Evolutionary conservation across 148 eudicot genomes (phyloP).

Genomic region (Cornus suecica): DNA sequence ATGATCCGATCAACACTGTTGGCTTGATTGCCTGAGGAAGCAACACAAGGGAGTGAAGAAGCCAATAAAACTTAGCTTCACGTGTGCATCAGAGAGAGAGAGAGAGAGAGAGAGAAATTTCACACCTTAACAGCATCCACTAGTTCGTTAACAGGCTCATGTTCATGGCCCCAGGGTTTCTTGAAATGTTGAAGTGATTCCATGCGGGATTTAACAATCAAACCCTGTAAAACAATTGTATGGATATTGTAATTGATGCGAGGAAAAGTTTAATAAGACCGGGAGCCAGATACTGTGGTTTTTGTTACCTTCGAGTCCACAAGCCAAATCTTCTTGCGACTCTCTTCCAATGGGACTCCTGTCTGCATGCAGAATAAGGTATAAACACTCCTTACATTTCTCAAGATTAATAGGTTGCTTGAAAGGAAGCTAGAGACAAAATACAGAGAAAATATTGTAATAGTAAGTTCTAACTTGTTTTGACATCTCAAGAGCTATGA

Average conservation of each 20-base stretch:
- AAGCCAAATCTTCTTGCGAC: slow-evolving; percentile 89
- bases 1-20: slow-evolving; percentile 90
- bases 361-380: slow-evolving; percentile 46
- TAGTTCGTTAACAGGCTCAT: slow-evolving; percentile 70
- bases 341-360: slow-evolving; percentile 73
- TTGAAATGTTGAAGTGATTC: slow-evolving; percentile 86
- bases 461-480: slow-evolving; percentile 63
- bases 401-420: neutral
- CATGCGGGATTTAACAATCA: slow-evolving; percentile 71
- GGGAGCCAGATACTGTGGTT: neutral
- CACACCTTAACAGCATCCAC: slow-evolving; percentile 80
- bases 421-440: neutral
- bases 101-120: slow-evolving; percentile 20
- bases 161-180: slow-evolving; percentile 99
- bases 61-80: neutral
- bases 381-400: neutral
- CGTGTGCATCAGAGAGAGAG: neutral
- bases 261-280: neutral
- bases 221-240: slow-evolving; percentile 47
- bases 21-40: slow-evolving; percentile 74
- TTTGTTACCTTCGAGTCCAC: slow-evolving; percentile 84
- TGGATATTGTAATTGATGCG: slow-evolving; percentile 1
- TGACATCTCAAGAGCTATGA: slow-evolving; percentile 93
- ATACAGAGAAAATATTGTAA: neutral
- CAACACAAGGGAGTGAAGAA: slow-evolving; percentile 7